Evolutionary conservation across 768 basidiomycete genomes (phyloP).

Genomic region (Collybia sp.): DNA sequence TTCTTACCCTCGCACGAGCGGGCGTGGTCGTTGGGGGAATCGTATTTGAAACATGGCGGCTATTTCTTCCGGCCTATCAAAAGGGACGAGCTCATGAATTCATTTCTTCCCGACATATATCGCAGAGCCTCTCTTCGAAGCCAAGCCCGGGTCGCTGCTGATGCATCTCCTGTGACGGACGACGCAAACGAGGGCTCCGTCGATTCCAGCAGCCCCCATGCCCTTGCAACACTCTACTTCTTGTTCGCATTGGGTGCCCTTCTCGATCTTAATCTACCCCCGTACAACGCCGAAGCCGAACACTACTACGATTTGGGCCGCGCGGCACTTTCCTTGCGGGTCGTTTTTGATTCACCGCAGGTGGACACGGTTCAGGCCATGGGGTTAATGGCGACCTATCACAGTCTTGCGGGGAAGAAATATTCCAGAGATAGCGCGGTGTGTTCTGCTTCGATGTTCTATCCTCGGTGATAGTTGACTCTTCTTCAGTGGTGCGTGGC

Average conservation of each 20-base stretch:
- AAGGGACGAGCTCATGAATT: conserved; percentile 38
- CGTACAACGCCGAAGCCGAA: conserved; percentile 58
- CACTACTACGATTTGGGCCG: conserved; percentile 54
- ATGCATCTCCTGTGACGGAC: neutral
- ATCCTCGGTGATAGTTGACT: conserved; percentile 5
- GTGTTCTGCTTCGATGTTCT: conserved; percentile 17
- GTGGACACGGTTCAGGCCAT: conserved; percentile 55
- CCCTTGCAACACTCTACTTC: conserved; percentile 52
- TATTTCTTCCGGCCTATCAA: conserved; percentile 50
- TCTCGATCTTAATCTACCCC: conserved; percentile 44
- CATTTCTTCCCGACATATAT: conserved; percentile 36
- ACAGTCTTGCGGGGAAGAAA: conserved; percentile 47
- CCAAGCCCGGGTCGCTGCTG: conserved; percentile 9
- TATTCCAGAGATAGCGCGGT: conserved; percentile 42
- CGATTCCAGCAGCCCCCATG: conserved; percentile 33
- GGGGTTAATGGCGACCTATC: conserved; percentile 54
- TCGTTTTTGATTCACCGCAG: conserved; percentile 50
- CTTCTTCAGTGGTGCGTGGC: conserved; percentile 40
- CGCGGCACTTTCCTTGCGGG: conserved; percentile 45
- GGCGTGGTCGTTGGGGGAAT: conserved; percentile 32
- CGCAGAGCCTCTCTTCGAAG: conserved; percentile 11
- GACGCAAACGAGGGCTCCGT: neutral
- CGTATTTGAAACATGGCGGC: conserved; percentile 39
- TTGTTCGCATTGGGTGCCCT: conserved; percentile 58
- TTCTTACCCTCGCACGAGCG: conserved; percentile 41